Percentiles rank a stretch among this genome's conserved stretches.
phyloP scores from a whole-genome alignment of 805 yeast genomes.

The Starmerella powellii region DNA sequence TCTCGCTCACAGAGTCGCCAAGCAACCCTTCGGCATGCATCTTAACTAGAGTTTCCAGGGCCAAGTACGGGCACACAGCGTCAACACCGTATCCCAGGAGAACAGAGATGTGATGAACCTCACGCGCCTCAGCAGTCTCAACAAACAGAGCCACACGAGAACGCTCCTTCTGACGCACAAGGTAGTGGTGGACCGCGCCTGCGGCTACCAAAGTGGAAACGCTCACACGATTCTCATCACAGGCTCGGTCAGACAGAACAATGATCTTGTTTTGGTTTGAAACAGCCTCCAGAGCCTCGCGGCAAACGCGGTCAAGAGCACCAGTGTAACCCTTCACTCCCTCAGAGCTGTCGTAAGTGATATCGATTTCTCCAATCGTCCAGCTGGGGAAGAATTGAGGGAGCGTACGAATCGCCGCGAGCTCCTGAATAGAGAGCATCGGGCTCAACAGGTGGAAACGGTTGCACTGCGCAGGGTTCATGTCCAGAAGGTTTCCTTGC shows the following conservation, averaged over 20 bases:
- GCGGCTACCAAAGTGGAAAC: conserved; percentile 83
- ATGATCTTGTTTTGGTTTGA: conserved; percentile 62
- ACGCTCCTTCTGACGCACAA: conserved; percentile 91
- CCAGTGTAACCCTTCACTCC: conserved; percentile 77
- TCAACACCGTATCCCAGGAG: conserved; percentile 96
- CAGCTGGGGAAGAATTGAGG: conserved; percentile 70
- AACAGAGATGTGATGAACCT: conserved; percentile 91
- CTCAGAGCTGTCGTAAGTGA: conserved; percentile 71
- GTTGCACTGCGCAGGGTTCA: conserved; percentile 85
- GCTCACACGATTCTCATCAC: conserved; percentile 54
- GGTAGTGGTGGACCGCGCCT: conserved; percentile 94
- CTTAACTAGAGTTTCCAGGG: conserved; percentile 74
- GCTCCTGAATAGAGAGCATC: conserved; percentile 58
- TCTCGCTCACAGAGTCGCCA: conserved; percentile 40
- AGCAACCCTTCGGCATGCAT: conserved; percentile 68
- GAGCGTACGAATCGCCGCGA: conserved; percentile 62
- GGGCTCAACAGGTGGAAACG: conserved; percentile 76
- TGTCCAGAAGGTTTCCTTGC: conserved; percentile 91
- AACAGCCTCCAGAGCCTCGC: conserved; percentile 76
- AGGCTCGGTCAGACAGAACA: conserved; percentile 59
- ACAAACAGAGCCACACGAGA: conserved; percentile 83
- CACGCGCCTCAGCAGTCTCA: conserved; percentile 95
- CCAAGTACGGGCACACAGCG: conserved; percentile 87
- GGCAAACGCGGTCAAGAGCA: conserved; percentile 77
- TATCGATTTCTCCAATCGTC: conserved; percentile 73